These are phyloP conservation scores for Chaetomium sp. DNA, from an alignment of 2,329 filamentous ascomycete genomes.

Conservation along the genomic window DNA sequence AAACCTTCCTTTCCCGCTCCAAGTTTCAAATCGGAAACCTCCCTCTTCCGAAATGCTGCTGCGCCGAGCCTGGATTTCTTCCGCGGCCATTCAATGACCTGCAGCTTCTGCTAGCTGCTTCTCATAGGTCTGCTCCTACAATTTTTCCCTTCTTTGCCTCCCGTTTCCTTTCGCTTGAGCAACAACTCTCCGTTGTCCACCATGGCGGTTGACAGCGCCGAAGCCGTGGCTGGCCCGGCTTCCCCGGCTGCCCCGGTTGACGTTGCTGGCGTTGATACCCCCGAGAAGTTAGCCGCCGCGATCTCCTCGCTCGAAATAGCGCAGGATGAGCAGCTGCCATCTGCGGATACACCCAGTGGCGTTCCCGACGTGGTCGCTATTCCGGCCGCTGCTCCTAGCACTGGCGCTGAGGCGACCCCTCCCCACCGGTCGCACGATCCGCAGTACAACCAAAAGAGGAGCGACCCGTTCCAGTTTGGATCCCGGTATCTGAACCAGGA, in stretches of 20 bases:
- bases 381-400: no score
- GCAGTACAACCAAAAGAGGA: constrained; percentile 71
- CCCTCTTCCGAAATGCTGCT: constrained; percentile 20
- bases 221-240: constrained; percentile 5
- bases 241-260: no score
- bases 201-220: constrained; percentile 18
- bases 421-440: constrained; percentile 67
- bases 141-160: not conserved
- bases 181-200: not conserved
- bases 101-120: constrained; percentile 21
- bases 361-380: no score
- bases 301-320: constrained; percentile 24
- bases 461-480: constrained; percentile 92
- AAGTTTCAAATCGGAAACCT: constrained; percentile 6
- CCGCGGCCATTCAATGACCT: constrained; percentile 23
- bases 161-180: not conserved
- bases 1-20: constrained; percentile 8
- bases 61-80: constrained; percentile 14
- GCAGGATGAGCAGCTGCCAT: constrained; percentile 7
- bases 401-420: constrained; percentile 30
- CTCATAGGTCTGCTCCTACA: constrained; percentile 11
- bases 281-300: constrained; percentile 19
- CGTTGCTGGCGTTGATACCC: constrained; percentile 1
- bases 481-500: constrained; percentile 75
- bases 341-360: no score